Evolutionary conservation across 2,329 filamentous ascomycete genomes (phyloP).

Genomic region (Curvularia hawaiiensis): DNA sequence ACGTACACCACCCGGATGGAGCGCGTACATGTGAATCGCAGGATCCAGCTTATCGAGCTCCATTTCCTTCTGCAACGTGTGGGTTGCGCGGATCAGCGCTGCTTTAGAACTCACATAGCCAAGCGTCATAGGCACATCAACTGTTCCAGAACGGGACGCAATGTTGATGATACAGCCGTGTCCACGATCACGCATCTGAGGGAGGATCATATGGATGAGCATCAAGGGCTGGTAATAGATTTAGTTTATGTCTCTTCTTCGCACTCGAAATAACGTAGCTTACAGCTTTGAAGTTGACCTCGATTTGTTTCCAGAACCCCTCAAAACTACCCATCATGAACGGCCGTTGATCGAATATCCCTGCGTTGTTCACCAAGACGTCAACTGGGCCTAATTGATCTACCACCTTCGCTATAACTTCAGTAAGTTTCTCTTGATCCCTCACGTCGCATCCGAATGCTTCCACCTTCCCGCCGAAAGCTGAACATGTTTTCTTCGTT

Average conservation of each 20-base stretch:
- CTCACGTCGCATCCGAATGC: conserved; percentile 34
- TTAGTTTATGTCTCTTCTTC: neutral
- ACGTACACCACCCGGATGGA: conserved; percentile 40
- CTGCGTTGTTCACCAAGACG: conserved; percentile 38
- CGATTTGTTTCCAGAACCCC: conserved; percentile 37
- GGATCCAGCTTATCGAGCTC: conserved; percentile 34
- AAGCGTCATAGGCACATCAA: conserved; percentile 41
- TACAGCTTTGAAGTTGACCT: conserved; percentile 41
- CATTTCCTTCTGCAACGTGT: conserved; percentile 40
- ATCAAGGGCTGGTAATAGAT: conserved; percentile 26
- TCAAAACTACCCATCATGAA: conserved; percentile 36
- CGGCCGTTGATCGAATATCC: conserved; percentile 34
- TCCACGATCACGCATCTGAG: conserved; percentile 30
- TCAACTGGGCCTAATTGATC: conserved; percentile 31
- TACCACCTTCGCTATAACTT: conserved; percentile 25
- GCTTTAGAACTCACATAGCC: conserved; percentile 39
- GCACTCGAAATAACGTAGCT: neutral
- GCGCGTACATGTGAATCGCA: conserved; percentile 35
- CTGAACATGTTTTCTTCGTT: conserved; percentile 31
- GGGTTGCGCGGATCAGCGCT: conserved; percentile 36
- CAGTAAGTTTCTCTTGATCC: conserved; percentile 14
- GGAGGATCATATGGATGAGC: conserved; percentile 32
- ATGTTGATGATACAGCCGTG: conserved; percentile 41
- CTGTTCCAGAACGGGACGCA: conserved; percentile 34
- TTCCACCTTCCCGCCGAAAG: conserved; percentile 26